Percentiles rank a stretch among this genome's conserved stretches.
These are phyloP conservation scores for Diplosphaera chodatii DNA, from an alignment of 139 green algal species.

Conservation along the genomic window DNA sequence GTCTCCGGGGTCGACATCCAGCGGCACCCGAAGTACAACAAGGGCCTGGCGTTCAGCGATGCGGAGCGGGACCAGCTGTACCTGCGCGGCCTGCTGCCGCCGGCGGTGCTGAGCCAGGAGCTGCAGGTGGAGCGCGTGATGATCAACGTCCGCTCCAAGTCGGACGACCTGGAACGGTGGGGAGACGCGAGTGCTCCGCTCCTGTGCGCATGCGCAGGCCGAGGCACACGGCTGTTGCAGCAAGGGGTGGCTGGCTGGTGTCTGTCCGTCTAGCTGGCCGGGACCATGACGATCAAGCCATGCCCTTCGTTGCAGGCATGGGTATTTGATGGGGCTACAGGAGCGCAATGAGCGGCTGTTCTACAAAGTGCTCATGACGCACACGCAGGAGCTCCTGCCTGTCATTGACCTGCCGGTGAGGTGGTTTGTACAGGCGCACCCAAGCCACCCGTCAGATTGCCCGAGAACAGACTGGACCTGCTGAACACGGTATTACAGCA, in stretches of 20 bases:
- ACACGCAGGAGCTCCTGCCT: constrained; percentile 82
- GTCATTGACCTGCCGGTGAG: constrained; percentile 51
- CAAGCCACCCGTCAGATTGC: too few species aligned
- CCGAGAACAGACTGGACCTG: too few species aligned
- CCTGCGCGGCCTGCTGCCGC: constrained; percentile 79
- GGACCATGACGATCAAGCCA: too few species aligned
- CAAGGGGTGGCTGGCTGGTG: too few species aligned
- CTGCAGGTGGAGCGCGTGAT: constrained; percentile 66
- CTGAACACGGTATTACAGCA: too few species aligned
- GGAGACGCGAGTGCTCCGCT: too few species aligned
- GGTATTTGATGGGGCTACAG: constrained; percentile 68
- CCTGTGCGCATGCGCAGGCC: too few species aligned
- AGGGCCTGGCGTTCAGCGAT: constrained; percentile 76
- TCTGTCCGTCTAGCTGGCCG: too few species aligned
- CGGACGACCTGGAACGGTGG: constrained; percentile 40
- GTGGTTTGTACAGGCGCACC: too few species aligned
- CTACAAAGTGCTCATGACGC: constrained; percentile 73
- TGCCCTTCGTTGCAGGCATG: constrained; percentile 49
- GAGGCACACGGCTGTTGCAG: too few species aligned
- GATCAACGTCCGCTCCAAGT: constrained; percentile 72
- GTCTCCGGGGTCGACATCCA: constrained; percentile 77
- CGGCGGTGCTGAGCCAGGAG: constrained; percentile 69
- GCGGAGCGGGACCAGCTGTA: constrained; percentile 76
- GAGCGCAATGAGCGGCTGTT: constrained; percentile 88
- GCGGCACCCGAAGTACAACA: constrained; percentile 78